Conservation (phyloP, 345 rosid genomes). For the Eucalyptus viminalis region DNA sequence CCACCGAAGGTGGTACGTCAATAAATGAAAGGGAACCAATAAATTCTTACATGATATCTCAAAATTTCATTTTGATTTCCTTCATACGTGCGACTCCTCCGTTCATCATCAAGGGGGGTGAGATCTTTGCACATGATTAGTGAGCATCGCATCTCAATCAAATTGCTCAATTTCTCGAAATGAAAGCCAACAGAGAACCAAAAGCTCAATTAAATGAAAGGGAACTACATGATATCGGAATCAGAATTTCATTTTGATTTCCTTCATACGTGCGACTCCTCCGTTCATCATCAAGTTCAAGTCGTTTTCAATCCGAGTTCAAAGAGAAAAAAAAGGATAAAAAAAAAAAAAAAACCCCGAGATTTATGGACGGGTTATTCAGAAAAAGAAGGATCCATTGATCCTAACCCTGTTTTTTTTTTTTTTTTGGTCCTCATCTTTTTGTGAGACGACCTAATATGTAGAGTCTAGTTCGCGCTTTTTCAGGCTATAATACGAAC, state of each 20-base stretch:
- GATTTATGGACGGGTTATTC: background rate
- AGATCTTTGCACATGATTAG: no score
- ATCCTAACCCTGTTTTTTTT: background rate
- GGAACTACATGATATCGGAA: no score
- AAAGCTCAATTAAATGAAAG: no score
- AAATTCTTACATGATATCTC: background rate
- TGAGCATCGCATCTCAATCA: no score
- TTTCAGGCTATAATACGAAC: background rate
- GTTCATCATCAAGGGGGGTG: no score
- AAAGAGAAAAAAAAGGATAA: no score
- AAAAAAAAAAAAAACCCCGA: background rate
- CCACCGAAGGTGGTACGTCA: fast-evolving
- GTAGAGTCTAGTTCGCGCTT: background rate
- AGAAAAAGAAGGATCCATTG: background rate
- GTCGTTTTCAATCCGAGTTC: no score
- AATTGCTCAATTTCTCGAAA: no score
- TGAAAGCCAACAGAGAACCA: no score
- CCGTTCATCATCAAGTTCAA: no score
- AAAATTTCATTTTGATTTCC: fast-evolving
- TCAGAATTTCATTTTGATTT: no score
- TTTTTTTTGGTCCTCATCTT: fast-evolving
- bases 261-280: no score
- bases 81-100: fast-evolving
- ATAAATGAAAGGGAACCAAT: background rate
- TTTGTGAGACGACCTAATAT: background rate